These are phyloP conservation scores for Aspergillus sclerotialis DNA, from an alignment of 2,329 filamentous ascomycete species.

Conservation along the genomic window DNA sequence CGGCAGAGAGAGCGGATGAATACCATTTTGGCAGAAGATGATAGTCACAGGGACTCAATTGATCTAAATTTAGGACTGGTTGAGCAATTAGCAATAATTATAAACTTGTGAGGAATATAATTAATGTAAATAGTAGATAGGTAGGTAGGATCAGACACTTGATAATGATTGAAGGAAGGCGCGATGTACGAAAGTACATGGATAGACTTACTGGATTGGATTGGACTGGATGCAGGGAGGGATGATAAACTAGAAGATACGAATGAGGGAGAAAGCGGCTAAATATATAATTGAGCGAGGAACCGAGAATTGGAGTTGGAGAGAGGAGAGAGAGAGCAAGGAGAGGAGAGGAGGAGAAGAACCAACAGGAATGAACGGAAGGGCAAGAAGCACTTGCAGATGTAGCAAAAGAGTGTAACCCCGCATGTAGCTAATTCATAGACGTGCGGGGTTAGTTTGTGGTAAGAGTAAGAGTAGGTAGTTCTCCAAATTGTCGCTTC, in stretches of 20 bases:
- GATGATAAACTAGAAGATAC: not conserved
- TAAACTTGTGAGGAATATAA: too few relatives aligned
- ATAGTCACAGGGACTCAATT: not conserved
- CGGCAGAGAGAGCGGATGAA: conserved; percentile 57
- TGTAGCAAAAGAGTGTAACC: too few relatives aligned
- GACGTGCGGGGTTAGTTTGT: too few relatives aligned
- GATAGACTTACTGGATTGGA: conserved; percentile 1
- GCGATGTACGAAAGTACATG: too few relatives aligned
- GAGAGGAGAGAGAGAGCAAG: conserved; percentile 1
- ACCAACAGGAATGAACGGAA: conserved; percentile 1
- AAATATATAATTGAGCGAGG: conserved; percentile 10
- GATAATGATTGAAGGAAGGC: too few relatives aligned
- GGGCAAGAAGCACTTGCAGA: conserved; percentile 1
- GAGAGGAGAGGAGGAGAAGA: conserved; percentile 3
- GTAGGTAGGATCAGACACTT: too few relatives aligned
- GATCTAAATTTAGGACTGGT: too few relatives aligned
- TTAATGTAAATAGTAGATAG: too few relatives aligned
- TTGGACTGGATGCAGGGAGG: not conserved
- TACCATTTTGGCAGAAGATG: conserved; percentile 44
- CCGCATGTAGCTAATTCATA: too few relatives aligned
- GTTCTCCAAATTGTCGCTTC: too few relatives aligned
- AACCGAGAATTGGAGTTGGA: conserved; percentile 13
- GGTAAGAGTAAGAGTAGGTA: too few relatives aligned
- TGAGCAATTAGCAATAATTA: too few relatives aligned
- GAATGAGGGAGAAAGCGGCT: conserved; percentile 1